A percentile compares a stretch with the other conserved stretches of the same genome.
phyloP scores from a whole-genome alignment of 208 protist genomes.

The Leishmania tarentolae region DNA sequence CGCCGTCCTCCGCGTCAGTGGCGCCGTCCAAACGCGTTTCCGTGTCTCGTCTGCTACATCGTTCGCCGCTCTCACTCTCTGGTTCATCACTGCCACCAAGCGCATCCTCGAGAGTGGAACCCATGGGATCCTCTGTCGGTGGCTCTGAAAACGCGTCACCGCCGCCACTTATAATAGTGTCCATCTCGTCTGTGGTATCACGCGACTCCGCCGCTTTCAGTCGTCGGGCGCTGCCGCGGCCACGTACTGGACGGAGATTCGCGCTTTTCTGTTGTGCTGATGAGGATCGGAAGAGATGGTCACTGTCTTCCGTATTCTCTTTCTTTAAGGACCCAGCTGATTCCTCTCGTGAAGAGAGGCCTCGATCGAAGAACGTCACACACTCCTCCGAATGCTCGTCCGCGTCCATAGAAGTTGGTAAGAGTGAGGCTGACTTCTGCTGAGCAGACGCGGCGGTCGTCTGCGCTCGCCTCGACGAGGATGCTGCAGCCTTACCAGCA shows the following conservation, averaged over 20 bases:
- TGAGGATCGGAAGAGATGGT: not conserved
- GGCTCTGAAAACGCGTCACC: not conserved
- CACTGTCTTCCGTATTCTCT: not conserved
- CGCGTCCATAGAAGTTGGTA: not conserved
- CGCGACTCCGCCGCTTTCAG: not conserved
- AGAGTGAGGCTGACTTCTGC: not conserved
- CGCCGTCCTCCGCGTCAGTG: not conserved
- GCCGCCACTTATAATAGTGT: not conserved
- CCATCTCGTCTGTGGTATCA: not conserved
- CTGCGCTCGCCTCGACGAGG: not conserved
- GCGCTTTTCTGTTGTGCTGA: not conserved
- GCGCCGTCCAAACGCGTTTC: constrained; percentile 1
- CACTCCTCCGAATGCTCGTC: not conserved
- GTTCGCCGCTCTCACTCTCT: not conserved
- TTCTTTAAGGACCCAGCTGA: not conserved
- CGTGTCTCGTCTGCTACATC: not conserved
- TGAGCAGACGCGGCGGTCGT: not conserved
- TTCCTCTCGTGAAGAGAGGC: not conserved
- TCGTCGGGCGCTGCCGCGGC: not conserved
- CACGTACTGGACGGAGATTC: not conserved
- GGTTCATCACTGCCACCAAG: not conserved
- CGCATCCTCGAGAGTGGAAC: not conserved
- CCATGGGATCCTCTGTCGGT: constrained; percentile 1
- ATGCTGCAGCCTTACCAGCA: not conserved
- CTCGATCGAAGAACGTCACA: not conserved